A percentile compares a stretch with the other conserved stretches of the same genome.
Conservation (phyloP, 208 protist species). For the Leptomonas pyrrhocoris region DNA sequence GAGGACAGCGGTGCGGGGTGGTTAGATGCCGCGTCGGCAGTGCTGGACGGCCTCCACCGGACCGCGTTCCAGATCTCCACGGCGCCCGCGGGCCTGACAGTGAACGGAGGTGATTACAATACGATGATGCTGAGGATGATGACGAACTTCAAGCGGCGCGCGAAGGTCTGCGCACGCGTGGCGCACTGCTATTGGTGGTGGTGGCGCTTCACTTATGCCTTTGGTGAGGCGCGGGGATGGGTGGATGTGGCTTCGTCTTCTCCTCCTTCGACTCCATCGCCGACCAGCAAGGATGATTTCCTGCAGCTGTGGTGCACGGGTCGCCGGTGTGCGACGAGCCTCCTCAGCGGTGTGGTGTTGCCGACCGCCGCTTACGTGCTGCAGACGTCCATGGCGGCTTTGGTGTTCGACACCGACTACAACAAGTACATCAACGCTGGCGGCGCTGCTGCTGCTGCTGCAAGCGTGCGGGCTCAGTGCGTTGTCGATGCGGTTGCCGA, state of each 20-base stretch:
- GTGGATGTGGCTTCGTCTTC: not conserved
- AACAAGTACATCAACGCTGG: not conserved
- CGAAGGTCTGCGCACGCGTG: not conserved
- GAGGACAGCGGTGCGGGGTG: constrained; percentile 15
- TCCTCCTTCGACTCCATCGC: not conserved
- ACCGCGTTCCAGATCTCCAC: not conserved
- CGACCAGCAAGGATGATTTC: not conserved
- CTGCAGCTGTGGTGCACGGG: constrained; percentile 20
- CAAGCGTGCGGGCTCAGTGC: not conserved
- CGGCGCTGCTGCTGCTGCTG: not conserved
- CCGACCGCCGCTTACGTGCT: not conserved
- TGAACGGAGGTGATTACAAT: not conserved
- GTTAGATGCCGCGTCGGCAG: constrained; percentile 24
- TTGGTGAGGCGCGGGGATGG: constrained; percentile 5
- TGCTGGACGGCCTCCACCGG: constrained; percentile 13
- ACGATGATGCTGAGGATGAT: too few relatives aligned
- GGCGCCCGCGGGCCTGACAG: too few relatives aligned
- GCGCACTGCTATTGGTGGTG: constrained; percentile 34
- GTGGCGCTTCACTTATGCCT: constrained; percentile 16
- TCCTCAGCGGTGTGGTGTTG: constrained; percentile 5
- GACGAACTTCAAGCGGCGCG: not conserved
- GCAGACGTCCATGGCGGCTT: not conserved
- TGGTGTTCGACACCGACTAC: constrained; percentile 2
- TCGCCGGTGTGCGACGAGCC: not conserved
- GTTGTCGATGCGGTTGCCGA: not conserved